A percentile compares a stretch with the other conserved stretches of the same genome.
Conservation (phyloP, 2,329 filamentous ascomycete species). For the Scedosporium apiospermum region DNA sequence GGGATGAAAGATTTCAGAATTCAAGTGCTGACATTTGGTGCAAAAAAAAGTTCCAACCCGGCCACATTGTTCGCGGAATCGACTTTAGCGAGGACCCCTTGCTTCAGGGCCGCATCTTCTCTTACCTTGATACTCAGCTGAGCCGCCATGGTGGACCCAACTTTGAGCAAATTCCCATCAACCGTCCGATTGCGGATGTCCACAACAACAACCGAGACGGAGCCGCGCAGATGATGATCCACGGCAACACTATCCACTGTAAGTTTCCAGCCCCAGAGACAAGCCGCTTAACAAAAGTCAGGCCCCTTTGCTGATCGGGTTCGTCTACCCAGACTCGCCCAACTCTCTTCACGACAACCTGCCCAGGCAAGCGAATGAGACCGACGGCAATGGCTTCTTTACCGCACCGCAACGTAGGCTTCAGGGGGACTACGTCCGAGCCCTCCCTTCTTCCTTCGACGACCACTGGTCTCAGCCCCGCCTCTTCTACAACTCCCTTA, state of each 20-base stretch:
- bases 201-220: slow-evolving; percentile 74
- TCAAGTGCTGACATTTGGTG: background rate
- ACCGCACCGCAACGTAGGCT: slow-evolving; percentile 54
- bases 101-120: slow-evolving; percentile 62
- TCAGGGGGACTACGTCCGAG: slow-evolving; percentile 59
- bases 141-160: slow-evolving; percentile 58
- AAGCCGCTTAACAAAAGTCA: no score
- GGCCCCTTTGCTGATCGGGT: no score
- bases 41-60: slow-evolving; percentile 55
- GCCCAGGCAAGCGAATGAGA: slow-evolving; percentile 58
- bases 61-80: slow-evolving; percentile 69
- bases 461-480: slow-evolving; percentile 73
- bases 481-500: slow-evolving; percentile 73
- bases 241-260: slow-evolving; percentile 1
- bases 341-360: slow-evolving; percentile 57
- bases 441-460: slow-evolving; percentile 63
- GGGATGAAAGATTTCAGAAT: background rate
- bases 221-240: slow-evolving; percentile 59
- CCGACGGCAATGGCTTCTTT: slow-evolving; percentile 54
- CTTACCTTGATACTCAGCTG: slow-evolving; percentile 59
- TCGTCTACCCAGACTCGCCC: slow-evolving; percentile 37
- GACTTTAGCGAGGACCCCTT: slow-evolving; percentile 70
- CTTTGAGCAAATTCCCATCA: slow-evolving; percentile 70
- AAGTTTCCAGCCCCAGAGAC: background rate
- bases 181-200: slow-evolving; percentile 63